Base-by-base conservation (phyloP, 1,139 yeast species). In the Zhuliangozyma blackwelliae region DNA sequence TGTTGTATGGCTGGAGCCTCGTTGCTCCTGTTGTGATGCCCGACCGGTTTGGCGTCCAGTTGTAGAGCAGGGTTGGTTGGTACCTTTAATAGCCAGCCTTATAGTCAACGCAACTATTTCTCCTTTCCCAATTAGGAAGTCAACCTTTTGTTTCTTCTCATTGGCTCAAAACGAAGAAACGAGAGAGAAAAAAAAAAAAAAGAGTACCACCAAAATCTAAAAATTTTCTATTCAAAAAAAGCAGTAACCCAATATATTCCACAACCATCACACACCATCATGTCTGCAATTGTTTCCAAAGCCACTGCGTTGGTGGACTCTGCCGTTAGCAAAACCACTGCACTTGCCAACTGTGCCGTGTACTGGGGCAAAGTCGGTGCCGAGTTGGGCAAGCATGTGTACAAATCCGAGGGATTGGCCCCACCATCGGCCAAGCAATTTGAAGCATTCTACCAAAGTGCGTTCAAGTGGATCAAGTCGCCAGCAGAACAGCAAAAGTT, bases 291-390 rank as follows among this genome's bases (percentile, higher is more conserved):
- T 48, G 55, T 72, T 48, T 49, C 61, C 52, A 75, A 71, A 61
- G 72, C 75, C 53, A 63, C 76, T 40, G 69, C 73, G 48, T 45
- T 63, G 40, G 59, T 65, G 47, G 67, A 65, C 57, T 43, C 54
- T 33, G 46, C 57, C 38, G 62, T 66, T 41, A 47, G 65, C 52
- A 68, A 64, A 55, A 51, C 74, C 43, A 62, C 69, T 42, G 61
- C 62, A 49, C 49, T 62, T 30, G 60, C 66, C 47, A 72, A 78
- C 62, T 57, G 68, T 45, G 70, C 87, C 40, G 63, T 80, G 39
- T 92, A 88, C 82, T 92, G 95, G 89, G 68, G 86, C 52, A 92
- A 90, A 72, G 97, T 92, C 45, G 72, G 80, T 42, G 87, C 79
- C 49, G 97, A 92, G 69, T 66, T 92, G 51, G 86, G 89, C 43